Evolutionary conservation across 805 yeast species (phyloP), one percentile per base, ranked within the genome.

Genomic region (Komagataella populi): DNA sequence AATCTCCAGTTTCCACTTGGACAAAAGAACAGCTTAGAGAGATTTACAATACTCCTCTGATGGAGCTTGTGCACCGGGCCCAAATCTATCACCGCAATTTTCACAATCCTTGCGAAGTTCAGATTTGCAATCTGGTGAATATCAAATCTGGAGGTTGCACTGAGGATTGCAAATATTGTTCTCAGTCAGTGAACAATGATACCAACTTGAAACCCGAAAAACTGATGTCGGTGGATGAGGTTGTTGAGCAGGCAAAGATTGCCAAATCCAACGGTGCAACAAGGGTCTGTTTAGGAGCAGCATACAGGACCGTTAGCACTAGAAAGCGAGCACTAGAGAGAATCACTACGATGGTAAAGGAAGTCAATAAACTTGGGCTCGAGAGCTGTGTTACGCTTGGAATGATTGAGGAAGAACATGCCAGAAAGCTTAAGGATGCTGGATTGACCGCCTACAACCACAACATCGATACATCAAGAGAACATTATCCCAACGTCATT

Each of bases 271-370:
- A 84, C 56, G 91, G 91, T 0, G 75, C 84, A 1, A 85, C 93
- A 0, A 70, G 93, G 56, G 85, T 85, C 61, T 85, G 93, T 61
- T 77, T 85, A 81, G 93, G 93, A 48, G 87, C 91, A 8, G 93
- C 93, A 2, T 86, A 91, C 93, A 74, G 93, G 62, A 91, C 84
- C 55, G 85, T 85, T 93, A 69, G 70, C 49, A 91, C 93, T 16
- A 70, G 93, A 49, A 84, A 83, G 63, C 74, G 80, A 16, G 87
- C 84, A 1, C 61, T 85, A 55, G 76, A 73, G 53, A 76, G 70
- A 54, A 83, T 85, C 52, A 68, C 77, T 23, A 76, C 77, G 49
- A 84, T 85, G 90, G 81, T 85, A 39, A 62, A 68, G 24, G 74
- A 69, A 52, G 81, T 85, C 49, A 80, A 83, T 58, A 81, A 76